Conservation (phyloP, 1,284 basidiomycete genomes). For the Thelephora terrestris region DNA sequence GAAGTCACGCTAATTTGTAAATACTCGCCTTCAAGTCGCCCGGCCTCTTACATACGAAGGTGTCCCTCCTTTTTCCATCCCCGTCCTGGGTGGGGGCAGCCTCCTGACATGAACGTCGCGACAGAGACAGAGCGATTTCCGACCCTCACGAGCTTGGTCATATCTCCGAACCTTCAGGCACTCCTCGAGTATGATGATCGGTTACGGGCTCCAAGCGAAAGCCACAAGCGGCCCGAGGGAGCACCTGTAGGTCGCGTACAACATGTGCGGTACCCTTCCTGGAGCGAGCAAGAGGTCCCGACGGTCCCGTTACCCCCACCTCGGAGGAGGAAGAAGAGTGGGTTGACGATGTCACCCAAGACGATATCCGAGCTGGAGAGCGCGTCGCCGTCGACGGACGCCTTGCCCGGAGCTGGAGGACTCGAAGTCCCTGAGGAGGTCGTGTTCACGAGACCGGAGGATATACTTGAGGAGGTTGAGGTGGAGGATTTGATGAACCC, state of each 20-base stretch:
- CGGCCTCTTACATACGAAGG: slow-evolving; percentile 2
- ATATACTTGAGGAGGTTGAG: neutral
- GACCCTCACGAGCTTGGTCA: slow-evolving; percentile 18
- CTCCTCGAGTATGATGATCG: slow-evolving; percentile 50
- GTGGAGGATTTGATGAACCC: neutral
- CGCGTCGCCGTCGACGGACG: too few species aligned
- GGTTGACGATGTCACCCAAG: neutral
- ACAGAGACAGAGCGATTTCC: slow-evolving; percentile 5
- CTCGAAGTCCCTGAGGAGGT: neutral
- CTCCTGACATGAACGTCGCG: slow-evolving; percentile 8
- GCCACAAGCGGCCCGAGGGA: neutral
- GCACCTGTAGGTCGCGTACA: neutral
- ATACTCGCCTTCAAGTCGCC: too few species aligned
- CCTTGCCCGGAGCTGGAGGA: neutral
- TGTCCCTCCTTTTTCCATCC: slow-evolving; percentile 15
- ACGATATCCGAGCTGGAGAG: neutral
- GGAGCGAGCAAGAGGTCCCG: neutral
- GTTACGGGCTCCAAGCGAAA: slow-evolving; percentile 6
- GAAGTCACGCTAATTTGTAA: too few species aligned
- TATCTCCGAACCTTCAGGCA: slow-evolving; percentile 53
- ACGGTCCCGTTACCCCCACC: neutral
- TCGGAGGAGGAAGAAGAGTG: neutral
- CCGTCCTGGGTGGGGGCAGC: slow-evolving; percentile 11
- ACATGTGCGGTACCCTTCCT: neutral
- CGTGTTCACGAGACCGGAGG: neutral